These are phyloP conservation scores for Coemansia furcata DNA, from an alignment of 192 early-diverging fungal species.

Conservation along the genomic window DNA sequence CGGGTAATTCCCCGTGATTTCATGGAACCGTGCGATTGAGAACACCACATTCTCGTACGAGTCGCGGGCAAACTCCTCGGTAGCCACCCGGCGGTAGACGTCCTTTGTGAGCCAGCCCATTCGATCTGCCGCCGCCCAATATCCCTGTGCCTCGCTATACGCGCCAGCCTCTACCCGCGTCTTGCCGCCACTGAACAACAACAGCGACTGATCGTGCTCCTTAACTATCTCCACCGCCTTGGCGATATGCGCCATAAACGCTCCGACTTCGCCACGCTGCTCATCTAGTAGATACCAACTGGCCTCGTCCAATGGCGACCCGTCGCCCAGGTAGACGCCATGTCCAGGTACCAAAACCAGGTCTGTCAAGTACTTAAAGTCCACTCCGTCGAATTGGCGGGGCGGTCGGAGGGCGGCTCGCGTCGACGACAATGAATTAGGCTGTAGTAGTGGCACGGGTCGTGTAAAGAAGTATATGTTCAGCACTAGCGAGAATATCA, in stretches of 20 bases:
- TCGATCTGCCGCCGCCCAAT: constrained; percentile 51
- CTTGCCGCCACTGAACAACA: constrained; percentile 53
- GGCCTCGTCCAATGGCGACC: constrained; percentile 33
- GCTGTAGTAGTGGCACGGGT: constrained; percentile 31
- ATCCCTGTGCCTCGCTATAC: constrained; percentile 52
- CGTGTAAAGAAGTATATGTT: constrained; percentile 56
- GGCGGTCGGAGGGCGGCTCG: constrained; percentile 1
- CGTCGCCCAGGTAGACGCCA: constrained; percentile 47
- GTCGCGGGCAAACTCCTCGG: constrained; percentile 56
- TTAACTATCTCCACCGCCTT: constrained; percentile 41
- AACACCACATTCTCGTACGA: constrained; percentile 57
- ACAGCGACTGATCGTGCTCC: constrained; percentile 40
- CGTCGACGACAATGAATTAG: constrained; percentile 27
- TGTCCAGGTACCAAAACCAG: constrained; percentile 52
- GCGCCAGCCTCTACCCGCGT: constrained; percentile 39
- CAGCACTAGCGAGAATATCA: constrained; percentile 37
- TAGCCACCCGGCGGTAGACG: constrained; percentile 42
- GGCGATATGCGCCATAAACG: constrained; percentile 50
- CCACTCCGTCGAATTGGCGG: constrained; percentile 14
- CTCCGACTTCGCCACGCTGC: constrained; percentile 47
- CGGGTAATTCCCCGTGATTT: constrained; percentile 52
- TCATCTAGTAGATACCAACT: constrained; percentile 47
- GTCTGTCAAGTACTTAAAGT: constrained; percentile 44
- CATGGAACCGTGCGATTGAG: constrained; percentile 53
- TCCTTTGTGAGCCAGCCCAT: constrained; percentile 45